Evolutionary conservation across 83 land plant genomes (phyloP).

Genomic region (Isoetes engelmannii): DNA sequence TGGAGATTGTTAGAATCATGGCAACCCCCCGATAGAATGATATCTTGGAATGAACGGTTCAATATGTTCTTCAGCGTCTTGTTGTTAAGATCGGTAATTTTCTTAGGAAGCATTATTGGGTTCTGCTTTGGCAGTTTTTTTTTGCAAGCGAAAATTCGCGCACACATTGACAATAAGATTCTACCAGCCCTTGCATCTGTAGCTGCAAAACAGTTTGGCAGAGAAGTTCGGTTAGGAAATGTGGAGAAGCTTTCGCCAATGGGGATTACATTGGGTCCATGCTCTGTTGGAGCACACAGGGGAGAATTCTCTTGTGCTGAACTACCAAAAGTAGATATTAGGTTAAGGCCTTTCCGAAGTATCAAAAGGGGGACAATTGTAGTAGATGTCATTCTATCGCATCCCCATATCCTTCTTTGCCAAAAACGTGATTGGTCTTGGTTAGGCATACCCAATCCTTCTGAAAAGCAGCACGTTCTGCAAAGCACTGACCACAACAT

Average conservation of each 20-base stretch:
- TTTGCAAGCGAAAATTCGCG: conserved; percentile 49
- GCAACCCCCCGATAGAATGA: no score
- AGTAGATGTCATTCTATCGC: conserved; percentile 61
- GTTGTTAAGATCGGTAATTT: no score
- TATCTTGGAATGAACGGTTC: no score
- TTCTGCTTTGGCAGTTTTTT: conserved; percentile 29
- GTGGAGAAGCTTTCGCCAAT: conserved; percentile 67
- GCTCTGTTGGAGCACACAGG: conserved; percentile 74
- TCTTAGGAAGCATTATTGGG: not conserved
- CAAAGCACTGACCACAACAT: conserved; percentile 65
- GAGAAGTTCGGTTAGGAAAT: conserved; percentile 73
- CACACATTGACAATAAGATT: conserved; percentile 55
- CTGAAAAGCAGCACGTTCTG: conserved; percentile 31
- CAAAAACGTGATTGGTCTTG: conserved; percentile 92
- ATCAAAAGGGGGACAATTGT: conserved; percentile 66
- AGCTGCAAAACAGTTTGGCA: conserved; percentile 55
- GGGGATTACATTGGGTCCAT: conserved; percentile 60
- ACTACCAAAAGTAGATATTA: conserved; percentile 53
- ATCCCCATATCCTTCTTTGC: conserved; percentile 62
- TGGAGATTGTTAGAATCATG: no score
- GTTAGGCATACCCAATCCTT: conserved; percentile 66
- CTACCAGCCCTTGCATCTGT: conserved; percentile 68
- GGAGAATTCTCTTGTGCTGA: conserved; percentile 98
- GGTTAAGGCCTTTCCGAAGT: conserved; percentile 74
- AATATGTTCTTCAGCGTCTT: no score